A percentile compares a stretch with the other conserved stretches of the same genome.
phyloP scores from a whole-genome alignment of 345 rosid genomes.

The Anacardium occidentale region DNA sequence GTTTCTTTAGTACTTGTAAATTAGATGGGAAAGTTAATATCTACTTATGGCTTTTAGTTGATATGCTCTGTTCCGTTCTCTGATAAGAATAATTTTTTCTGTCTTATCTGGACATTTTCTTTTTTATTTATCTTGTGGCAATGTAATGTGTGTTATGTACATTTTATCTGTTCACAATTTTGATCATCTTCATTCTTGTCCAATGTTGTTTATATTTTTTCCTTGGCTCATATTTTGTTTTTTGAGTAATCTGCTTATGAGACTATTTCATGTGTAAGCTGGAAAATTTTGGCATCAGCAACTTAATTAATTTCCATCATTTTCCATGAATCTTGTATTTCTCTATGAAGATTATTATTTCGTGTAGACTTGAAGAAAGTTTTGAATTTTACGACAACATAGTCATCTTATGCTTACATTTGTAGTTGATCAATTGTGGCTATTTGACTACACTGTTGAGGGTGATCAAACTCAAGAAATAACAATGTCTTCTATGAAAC shows the following conservation, averaged over 20 bases:
- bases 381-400: no score
- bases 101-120: neutral
- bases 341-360: no score
- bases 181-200: neutral
- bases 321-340: no score
- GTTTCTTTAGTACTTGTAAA: constrained; percentile 18
- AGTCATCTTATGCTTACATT: no score
- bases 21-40: constrained; percentile 1
- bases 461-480: neutral
- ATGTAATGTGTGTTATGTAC: neutral
- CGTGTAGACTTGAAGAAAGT: neutral
- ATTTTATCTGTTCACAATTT: no score
- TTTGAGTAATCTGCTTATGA: no score
- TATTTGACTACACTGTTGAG: neutral
- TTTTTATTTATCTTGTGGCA: neutral
- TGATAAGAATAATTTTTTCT: neutral
- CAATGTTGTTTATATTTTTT: no score
- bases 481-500: neutral
- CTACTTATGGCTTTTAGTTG: neutral
- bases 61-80: neutral
- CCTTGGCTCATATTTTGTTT: no score
- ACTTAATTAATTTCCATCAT: no score
- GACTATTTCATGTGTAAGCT: no score
- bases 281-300: no score
- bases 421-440: no score